These are phyloP conservation scores for Rhizoclosmatium globosum DNA, from an alignment of 192 early-diverging fungal species.

Conservation along the genomic window DNA sequence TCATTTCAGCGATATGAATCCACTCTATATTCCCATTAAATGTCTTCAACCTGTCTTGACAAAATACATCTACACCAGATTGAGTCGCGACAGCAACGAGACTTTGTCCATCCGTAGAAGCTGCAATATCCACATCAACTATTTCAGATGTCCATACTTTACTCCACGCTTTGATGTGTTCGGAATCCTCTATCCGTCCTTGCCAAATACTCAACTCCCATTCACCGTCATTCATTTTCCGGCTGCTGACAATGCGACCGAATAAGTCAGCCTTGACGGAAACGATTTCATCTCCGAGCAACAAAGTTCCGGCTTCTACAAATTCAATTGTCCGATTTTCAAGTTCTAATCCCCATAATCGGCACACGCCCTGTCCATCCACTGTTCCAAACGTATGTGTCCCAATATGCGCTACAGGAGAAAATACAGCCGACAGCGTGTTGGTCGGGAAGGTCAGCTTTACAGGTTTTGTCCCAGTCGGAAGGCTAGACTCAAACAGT, in stretches of 20 bases:
- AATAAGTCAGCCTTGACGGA: slow-evolving; percentile 45
- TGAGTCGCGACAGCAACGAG: slow-evolving; percentile 71
- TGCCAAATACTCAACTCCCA: slow-evolving; percentile 54
- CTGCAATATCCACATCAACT: slow-evolving; percentile 53
- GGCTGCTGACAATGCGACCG: slow-evolving; percentile 55
- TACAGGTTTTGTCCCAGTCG: neutral
- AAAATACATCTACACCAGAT: slow-evolving; percentile 66
- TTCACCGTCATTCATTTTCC: slow-evolving; percentile 27
- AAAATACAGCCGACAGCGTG: neutral
- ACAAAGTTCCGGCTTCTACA: neutral
- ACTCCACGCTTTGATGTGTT: slow-evolving; percentile 53
- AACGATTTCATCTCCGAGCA: neutral
- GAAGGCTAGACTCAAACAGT: neutral
- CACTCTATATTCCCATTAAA: slow-evolving; percentile 53
- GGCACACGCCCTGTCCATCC: neutral
- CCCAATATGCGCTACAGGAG: neutral
- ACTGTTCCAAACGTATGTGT: neutral
- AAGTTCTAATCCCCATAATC: slow-evolving; percentile 2
- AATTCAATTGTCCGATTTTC: neutral
- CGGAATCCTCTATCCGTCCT: slow-evolving; percentile 53
- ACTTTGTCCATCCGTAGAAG: slow-evolving; percentile 77
- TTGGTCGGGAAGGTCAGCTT: neutral
- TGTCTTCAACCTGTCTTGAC: slow-evolving; percentile 57
- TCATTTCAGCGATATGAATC: slow-evolving; percentile 63
- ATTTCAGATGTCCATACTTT: slow-evolving; percentile 61